Base-by-base conservation (phyloP, 1,284 basidiomycete genomes). In the Austroboletus novae-zelandiae region DNA sequence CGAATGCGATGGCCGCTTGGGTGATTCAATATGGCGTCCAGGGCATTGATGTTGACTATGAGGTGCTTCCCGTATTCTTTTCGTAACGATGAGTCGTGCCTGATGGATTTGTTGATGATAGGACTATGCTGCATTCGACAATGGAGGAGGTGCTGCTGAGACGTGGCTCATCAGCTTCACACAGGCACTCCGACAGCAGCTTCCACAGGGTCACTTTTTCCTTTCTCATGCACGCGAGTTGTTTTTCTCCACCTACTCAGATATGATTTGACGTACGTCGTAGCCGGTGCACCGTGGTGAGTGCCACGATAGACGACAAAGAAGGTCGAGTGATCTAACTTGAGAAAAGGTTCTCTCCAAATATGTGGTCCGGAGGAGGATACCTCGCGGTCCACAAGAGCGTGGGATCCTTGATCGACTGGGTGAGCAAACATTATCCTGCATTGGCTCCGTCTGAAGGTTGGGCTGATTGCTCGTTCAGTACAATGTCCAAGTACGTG, bases 41-140 rank as follows among this genome's bases (percentile, higher is more conserved):
- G 54, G 82, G 81, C 31, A 68, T 83, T 35, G 81, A 84, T 47
- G 70, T 83, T 31, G 80, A 84, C 61, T 83, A 78, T 48, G 79
- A 81, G 61, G 77, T 71, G 41, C 17, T 27, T 51, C 4, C 32
- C 0, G 20, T 1, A 18, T 29, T 39, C 5, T n/a, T 23, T 2
- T n/a, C 9, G 17, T 45, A 9, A 10, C 30, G 34, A 27, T 40
- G 46, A 17, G 51, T 43, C 30, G 50, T 1, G 15, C 20, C 23
- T 29, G 23, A 25, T 6, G 23, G 6, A 3, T 29, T 3, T 40
- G 20, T 15, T 14, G 31, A 40, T 23, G 1, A 52, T 10, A 79
- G 78, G 79, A 80, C 60, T 73, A 78, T 53, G 63, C 62, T 47
- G 75, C 76, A 10, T 70, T 79, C 61, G 61, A 80, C 56, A 64